A percentile compares a stretch with the other conserved stretches of the same genome.
phyloP scores from a whole-genome alignment of 345 rosid genomes.

The Turnera subulata region DNA sequence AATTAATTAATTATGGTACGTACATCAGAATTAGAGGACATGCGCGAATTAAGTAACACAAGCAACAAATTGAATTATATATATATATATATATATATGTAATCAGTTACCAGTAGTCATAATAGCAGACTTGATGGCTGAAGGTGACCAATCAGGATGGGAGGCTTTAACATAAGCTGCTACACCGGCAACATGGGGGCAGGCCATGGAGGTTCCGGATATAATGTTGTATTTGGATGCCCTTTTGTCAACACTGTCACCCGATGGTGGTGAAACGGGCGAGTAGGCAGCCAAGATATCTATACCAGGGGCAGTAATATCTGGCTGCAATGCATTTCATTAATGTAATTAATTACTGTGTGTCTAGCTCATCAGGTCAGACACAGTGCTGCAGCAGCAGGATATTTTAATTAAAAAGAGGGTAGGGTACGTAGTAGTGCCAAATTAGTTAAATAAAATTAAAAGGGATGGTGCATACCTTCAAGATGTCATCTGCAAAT shows the following conservation, averaged over 20 bases:
- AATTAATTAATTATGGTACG: too few relatives aligned
- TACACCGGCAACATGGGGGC: slow-evolving; percentile 33
- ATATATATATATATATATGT: too few relatives aligned
- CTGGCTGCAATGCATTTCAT: slow-evolving; percentile 24
- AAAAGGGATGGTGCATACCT: neutral
- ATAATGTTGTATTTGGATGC: slow-evolving; percentile 19
- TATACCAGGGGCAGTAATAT: slow-evolving; percentile 39
- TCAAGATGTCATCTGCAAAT: slow-evolving; percentile 22
- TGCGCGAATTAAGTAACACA: too few relatives aligned
- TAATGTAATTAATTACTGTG: too few relatives aligned
- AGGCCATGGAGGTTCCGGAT: slow-evolving; percentile 46
- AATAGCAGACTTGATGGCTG: slow-evolving; percentile 9
- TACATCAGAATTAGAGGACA: too few relatives aligned
- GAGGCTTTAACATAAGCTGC: slow-evolving; percentile 21
- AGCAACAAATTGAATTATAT: too few relatives aligned
- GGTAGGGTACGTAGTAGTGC: too few relatives aligned
- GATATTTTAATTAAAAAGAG: too few relatives aligned
- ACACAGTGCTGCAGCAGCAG: too few relatives aligned
- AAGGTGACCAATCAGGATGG: slow-evolving; percentile 44
- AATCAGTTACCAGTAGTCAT: slow-evolving; percentile 15
- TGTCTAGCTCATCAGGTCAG: too few relatives aligned
- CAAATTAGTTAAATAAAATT: too few relatives aligned
- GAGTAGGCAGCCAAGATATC: slow-evolving; percentile 38
- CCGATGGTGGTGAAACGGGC: slow-evolving; percentile 4
- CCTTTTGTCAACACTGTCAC: slow-evolving; percentile 10